These are phyloP conservation scores for Nematocida sp. DNA, from an alignment of 371 early-diverging fungal genomes.

Conservation along the genomic window DNA sequence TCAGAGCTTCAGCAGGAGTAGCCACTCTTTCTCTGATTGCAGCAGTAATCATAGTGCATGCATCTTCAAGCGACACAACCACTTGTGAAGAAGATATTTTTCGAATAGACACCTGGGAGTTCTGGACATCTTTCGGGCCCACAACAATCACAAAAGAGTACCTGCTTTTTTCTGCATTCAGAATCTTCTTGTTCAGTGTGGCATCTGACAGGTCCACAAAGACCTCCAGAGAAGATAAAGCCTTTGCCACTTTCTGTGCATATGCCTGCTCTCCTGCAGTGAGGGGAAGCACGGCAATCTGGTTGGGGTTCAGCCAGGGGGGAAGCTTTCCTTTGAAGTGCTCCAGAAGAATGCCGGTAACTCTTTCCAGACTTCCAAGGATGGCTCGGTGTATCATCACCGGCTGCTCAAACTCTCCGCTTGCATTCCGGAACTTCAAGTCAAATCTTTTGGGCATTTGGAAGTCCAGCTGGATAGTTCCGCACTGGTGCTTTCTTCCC, in stretches of 20 bases:
- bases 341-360: constrained; percentile 91
- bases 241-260: constrained; percentile 61
- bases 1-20: neutral
- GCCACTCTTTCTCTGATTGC: neutral
- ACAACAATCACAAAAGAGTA: constrained; percentile 85
- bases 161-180: constrained; percentile 75
- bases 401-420: constrained; percentile 71
- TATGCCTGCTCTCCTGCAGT: constrained; percentile 59
- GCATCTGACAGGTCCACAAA: constrained; percentile 73
- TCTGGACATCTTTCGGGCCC: constrained; percentile 78
- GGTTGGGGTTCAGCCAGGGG: constrained; percentile 94
- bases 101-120: constrained; percentile 68
- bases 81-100: neutral
- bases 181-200: constrained; percentile 88
- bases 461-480: constrained; percentile 95
- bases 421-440: constrained; percentile 73
- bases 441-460: constrained; percentile 84
- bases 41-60: neutral
- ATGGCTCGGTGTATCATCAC: constrained; percentile 98
- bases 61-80: neutral
- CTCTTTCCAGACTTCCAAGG: constrained; percentile 90
- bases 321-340: constrained; percentile 82
- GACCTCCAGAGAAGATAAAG: constrained; percentile 69
- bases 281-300: constrained; percentile 73
- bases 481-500: constrained; percentile 84